Percentiles rank a stretch among this genome's conserved stretches.
Evolutionary conservation across 164 flowering plant species (phyloP).

Genomic region (Vitis cinerea): DNA sequence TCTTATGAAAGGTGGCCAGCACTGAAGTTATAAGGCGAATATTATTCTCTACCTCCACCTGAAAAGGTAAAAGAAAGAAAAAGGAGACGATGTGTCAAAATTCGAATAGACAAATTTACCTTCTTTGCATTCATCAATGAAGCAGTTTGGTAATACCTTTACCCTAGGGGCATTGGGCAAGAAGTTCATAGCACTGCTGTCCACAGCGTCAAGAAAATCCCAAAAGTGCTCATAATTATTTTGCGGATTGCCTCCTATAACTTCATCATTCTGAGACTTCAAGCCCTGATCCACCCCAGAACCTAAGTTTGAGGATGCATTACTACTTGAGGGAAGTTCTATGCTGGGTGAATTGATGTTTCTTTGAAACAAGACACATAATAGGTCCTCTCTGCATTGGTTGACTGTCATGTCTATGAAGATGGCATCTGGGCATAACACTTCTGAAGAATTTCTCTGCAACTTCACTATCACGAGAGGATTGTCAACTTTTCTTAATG

Average conservation of each 20-base stretch:
- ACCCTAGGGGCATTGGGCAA: background rate
- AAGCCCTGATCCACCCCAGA: no score
- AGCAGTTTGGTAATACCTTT: slow-evolving; percentile 21
- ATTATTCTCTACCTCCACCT: slow-evolving; percentile 21
- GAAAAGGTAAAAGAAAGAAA: background rate
- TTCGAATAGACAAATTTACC: background rate
- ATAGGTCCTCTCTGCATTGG: slow-evolving; percentile 36
- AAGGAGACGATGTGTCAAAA: background rate
- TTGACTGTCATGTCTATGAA: slow-evolving; percentile 27
- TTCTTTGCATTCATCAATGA: background rate
- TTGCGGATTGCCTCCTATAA: background rate
- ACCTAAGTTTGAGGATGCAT: no score
- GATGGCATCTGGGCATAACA: slow-evolving; percentile 24
- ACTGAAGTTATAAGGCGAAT: slow-evolving; percentile 22
- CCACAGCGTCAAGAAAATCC: slow-evolving; percentile 13
- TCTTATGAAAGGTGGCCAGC: background rate
- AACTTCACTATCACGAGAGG: slow-evolving; percentile 51
- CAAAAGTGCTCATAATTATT: slow-evolving; percentile 10
- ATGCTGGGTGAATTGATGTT: slow-evolving; percentile 3
- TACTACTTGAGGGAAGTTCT: no score
- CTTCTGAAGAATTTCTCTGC: background rate
- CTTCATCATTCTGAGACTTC: background rate
- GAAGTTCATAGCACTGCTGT: background rate
- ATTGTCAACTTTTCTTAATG: slow-evolving; percentile 46
- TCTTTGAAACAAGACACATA: slow-evolving; percentile 38